A percentile compares a stretch with the other conserved stretches of the same genome.
These are phyloP conservation scores for Yamadazyma takamatsuzukensis DNA, from an alignment of 805 yeast genomes.

Conservation along the genomic window DNA sequence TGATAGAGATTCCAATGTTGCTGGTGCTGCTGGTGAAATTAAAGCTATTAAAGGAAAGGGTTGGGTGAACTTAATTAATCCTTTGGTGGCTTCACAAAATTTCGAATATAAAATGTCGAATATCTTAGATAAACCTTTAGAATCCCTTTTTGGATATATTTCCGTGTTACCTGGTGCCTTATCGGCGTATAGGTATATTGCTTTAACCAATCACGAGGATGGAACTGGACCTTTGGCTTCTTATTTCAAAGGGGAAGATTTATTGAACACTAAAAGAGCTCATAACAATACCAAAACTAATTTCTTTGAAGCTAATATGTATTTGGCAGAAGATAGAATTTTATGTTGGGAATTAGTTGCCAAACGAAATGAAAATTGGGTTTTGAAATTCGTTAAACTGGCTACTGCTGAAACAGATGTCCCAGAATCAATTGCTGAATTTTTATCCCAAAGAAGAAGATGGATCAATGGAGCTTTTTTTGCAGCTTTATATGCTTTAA, in stretches of 20 bases:
- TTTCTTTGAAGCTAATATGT: constrained; percentile 94
- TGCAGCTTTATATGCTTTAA: constrained; percentile 84
- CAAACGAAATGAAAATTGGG: constrained; percentile 78
- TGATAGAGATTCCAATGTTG: constrained; percentile 93
- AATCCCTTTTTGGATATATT: constrained; percentile 88
- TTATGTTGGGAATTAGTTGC: constrained; percentile 95
- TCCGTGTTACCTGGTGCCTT: constrained; percentile 94
- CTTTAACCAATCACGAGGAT: constrained; percentile 76
- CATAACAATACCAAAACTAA: constrained; percentile 52
- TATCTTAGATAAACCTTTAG: constrained; percentile 90
- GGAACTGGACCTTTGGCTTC: constrained; percentile 91
- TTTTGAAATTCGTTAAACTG: constrained; percentile 83
- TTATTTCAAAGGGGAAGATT: constrained; percentile 84
- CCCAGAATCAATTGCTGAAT: constrained; percentile 82
- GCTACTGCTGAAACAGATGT: constrained; percentile 98
- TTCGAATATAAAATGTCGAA: constrained; percentile 98
- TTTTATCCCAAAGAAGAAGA: constrained; percentile 87
- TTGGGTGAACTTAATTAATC: constrained; percentile 78
- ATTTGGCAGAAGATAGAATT: constrained; percentile 94
- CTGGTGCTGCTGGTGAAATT: constrained; percentile 99
- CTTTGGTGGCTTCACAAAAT: constrained; percentile 93
- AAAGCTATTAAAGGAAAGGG: constrained; percentile 91
- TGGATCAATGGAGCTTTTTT: constrained; percentile 97
- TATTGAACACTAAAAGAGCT: constrained; percentile 25
- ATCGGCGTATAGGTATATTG: constrained; percentile 89